phyloP scores from a whole-genome alignment of 139 green algal species.

The Micractinium conductrix region DNA sequence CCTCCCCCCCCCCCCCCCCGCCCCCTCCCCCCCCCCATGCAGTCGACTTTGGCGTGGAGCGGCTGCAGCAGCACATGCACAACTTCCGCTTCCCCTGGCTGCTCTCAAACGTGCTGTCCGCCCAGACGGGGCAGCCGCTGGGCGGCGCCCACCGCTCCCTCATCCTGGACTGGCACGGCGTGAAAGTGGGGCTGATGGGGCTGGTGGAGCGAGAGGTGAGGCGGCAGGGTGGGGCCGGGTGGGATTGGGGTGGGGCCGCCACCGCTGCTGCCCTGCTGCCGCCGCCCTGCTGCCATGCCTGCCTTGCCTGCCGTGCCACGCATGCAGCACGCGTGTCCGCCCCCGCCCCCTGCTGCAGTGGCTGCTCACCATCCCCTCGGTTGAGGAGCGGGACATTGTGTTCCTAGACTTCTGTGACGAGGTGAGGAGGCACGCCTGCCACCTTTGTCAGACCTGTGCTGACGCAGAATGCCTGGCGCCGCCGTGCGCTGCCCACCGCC shows the following conservation, averaged over 20 bases:
- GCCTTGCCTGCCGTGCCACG: too few relatives aligned
- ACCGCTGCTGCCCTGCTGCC: too few relatives aligned
- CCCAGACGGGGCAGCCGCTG: constrained; percentile 54
- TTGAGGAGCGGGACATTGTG: constrained; percentile 60
- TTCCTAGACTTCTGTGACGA: constrained; percentile 77
- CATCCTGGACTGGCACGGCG: constrained; percentile 46
- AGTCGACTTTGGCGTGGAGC: constrained; percentile 54
- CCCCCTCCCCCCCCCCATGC: neutral
- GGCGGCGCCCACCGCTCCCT: constrained; percentile 31
- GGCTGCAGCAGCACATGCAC: constrained; percentile 57
- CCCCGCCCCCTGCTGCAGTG: constrained; percentile 56
- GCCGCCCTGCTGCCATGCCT: neutral
- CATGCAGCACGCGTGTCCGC: neutral
- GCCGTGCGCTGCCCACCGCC: too few relatives aligned
- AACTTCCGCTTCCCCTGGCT: constrained; percentile 83
- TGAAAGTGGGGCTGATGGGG: constrained; percentile 72
- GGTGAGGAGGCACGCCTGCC: too few relatives aligned
- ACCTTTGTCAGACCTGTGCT: too few relatives aligned
- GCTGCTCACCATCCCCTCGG: constrained; percentile 60
- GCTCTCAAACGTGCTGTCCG: constrained; percentile 79
- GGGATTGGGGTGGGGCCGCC: too few relatives aligned
- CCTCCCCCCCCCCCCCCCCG: too few relatives aligned
- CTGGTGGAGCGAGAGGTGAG: constrained; percentile 80
- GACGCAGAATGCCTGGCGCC: too few relatives aligned
- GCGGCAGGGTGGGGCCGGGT: too few relatives aligned